Percentiles rank a stretch among this genome's conserved stretches.
Conservation (phyloP, 2,329 filamentous ascomycete genomes). For the Triangularia setosa region DNA sequence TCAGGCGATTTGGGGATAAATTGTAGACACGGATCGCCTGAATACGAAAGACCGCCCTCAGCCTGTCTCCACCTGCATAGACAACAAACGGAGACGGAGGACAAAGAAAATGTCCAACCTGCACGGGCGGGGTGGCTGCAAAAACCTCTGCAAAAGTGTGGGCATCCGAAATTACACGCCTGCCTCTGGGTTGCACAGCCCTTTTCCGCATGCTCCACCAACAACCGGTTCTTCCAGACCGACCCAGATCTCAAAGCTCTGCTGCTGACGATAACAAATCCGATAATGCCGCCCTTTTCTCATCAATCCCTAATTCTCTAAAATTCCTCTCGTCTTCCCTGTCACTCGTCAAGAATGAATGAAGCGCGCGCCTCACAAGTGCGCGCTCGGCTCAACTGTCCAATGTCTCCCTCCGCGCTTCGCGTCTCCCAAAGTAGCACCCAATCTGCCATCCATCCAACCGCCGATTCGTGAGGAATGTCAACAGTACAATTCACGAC, state of each 20-base stretch:
- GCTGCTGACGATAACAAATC: background rate
- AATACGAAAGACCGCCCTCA: background rate
- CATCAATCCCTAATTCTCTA: no score
- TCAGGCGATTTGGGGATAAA: constrained; percentile 2
- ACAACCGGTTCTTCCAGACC: background rate
- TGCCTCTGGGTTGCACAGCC: background rate
- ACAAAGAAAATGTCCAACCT: background rate
- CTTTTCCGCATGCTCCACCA: background rate
- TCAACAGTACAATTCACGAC: background rate
- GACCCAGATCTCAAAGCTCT: no score
- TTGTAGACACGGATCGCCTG: background rate
- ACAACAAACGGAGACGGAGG: background rate
- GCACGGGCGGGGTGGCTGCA: background rate
- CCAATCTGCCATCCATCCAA: background rate
- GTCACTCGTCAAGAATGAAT: background rate
- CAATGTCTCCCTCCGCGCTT: background rate
- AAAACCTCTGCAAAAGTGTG: no score
- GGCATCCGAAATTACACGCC: background rate
- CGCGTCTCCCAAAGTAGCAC: background rate
- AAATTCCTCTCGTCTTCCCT: background rate
- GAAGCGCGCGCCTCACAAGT: background rate
- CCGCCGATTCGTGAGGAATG: background rate
- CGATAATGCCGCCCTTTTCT: background rate
- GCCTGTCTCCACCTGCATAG: background rate
- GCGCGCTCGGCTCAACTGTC: no score